These are phyloP conservation scores for Calcarisporium arbuscula DNA, from an alignment of 2,329 filamentous ascomycete species.

Conservation along the genomic window DNA sequence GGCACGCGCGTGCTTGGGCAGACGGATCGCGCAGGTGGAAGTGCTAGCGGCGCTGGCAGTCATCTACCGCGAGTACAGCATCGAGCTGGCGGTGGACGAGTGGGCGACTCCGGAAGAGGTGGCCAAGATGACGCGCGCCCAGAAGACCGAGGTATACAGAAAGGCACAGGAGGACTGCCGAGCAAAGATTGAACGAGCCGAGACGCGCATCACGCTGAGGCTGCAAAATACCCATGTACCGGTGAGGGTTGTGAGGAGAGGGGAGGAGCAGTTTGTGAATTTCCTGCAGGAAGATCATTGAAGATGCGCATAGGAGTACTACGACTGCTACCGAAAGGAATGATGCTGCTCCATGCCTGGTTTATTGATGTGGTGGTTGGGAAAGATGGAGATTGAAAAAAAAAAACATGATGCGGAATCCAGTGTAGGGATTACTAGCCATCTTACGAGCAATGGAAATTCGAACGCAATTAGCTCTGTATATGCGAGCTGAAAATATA, in stretches of 20 bases:
- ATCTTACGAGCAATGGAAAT: no score
- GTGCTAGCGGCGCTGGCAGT: constrained; percentile 49
- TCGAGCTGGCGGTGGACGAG: constrained; percentile 64
- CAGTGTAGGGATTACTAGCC: no score
- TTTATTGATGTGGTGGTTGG: neutral
- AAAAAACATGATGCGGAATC: no score
- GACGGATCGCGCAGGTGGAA: constrained; percentile 54
- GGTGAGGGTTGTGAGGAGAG: constrained; percentile 61
- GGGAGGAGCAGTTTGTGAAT: constrained; percentile 60
- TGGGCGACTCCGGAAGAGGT: constrained; percentile 50
- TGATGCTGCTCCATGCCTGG: no score
- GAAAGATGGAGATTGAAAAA: neutral
- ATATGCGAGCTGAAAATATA: no score
- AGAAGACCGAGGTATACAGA: constrained; percentile 49
- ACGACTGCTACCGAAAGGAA: no score
- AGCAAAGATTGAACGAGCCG: constrained; percentile 46
- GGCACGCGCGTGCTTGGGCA: constrained; percentile 49
- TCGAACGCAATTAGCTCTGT: no score
- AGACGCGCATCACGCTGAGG: constrained; percentile 65
- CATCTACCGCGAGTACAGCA: constrained; percentile 52
- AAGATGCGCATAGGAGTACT: constrained; percentile 2
- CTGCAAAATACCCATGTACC: constrained; percentile 58
- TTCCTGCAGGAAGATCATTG: constrained; percentile 20
- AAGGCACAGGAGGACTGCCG: constrained; percentile 52
- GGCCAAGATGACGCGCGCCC: constrained; percentile 36